phyloP scores from a whole-genome alignment of 371 early-diverging fungal genomes.

The Mortierella sp. region DNA sequence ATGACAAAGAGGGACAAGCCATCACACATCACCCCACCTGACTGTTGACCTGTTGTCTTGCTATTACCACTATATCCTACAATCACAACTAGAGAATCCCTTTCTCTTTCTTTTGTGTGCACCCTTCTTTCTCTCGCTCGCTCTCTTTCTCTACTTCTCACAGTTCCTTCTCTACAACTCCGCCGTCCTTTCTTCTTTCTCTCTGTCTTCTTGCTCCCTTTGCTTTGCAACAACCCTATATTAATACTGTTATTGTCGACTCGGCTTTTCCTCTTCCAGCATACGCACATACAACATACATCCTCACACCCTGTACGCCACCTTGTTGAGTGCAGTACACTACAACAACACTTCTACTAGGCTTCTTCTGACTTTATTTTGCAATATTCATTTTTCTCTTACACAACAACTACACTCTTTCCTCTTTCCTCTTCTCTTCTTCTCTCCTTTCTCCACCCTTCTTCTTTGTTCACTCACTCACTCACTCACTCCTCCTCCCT shows the following conservation, averaged over 20 bases:
- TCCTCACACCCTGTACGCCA: not conserved
- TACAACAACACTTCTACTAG: no score
- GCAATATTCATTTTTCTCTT: not conserved
- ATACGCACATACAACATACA: not conserved
- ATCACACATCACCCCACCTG: not conserved
- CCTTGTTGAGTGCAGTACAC: not conserved
- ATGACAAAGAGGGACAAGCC: no score
- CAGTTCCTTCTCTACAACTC: constrained; percentile 2
- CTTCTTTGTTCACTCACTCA: not conserved
- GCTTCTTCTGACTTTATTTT: not conserved
- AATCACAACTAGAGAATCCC: no score
- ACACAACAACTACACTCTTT: not conserved
- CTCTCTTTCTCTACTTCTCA: constrained; percentile 15
- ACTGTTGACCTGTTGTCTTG: not conserved
- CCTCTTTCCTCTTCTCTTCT: not conserved
- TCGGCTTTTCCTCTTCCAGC: constrained; percentile 9
- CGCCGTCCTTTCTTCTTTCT: constrained; percentile 8
- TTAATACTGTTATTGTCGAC: not conserved
- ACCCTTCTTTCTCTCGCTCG: not conserved
- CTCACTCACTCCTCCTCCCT: not conserved
- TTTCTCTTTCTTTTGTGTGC: not conserved
- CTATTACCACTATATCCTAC: not conserved
- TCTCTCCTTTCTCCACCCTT: not conserved
- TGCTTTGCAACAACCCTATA: not conserved
- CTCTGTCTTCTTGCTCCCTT: not conserved